Conservation (phyloP, 805 yeast species). For the Lipomyces orientalis region DNA sequence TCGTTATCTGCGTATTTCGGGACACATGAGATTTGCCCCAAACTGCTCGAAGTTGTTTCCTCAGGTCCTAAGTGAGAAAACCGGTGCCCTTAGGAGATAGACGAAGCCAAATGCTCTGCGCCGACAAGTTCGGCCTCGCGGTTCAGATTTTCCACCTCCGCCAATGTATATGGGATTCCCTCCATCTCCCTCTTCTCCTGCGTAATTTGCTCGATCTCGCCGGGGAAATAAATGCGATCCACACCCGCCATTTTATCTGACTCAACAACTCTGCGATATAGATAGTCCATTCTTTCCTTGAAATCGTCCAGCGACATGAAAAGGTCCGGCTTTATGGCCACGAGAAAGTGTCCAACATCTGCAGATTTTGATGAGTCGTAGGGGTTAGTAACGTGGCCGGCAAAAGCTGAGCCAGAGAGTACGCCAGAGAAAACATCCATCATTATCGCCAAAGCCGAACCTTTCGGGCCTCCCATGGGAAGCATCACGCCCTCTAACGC, state of each 20-base stretch:
- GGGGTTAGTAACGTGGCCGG: slow-evolving; percentile 17
- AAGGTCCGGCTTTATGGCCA: slow-evolving; percentile 23
- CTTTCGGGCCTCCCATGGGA: slow-evolving; percentile 19
- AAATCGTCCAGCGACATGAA: slow-evolving; percentile 12
- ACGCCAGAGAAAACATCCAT: slow-evolving; percentile 21
- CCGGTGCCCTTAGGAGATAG: too few relatives aligned
- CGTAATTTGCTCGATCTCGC: slow-evolving; percentile 16
- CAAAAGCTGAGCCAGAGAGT: slow-evolving; percentile 19
- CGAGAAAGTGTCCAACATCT: slow-evolving; percentile 19
- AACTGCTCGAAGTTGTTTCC: too few relatives aligned
- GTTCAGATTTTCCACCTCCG: too few relatives aligned
- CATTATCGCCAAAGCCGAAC: slow-evolving; percentile 16
- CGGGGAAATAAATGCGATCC: slow-evolving; percentile 16
- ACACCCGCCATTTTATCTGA: slow-evolving; percentile 17
- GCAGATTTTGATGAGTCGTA: slow-evolving; percentile 20
- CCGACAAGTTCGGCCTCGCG: too few relatives aligned
- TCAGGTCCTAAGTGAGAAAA: too few relatives aligned
- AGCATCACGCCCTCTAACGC: slow-evolving; percentile 18
- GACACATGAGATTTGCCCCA: too few relatives aligned
- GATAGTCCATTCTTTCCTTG: slow-evolving; percentile 14
- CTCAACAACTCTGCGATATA: slow-evolving; percentile 11
- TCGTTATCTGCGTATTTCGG: too few relatives aligned
- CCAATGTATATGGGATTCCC: too few relatives aligned
- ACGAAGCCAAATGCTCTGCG: too few relatives aligned
- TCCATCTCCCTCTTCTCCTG: not conserved